These are phyloP conservation scores for Achlya hypogyna DNA, from an alignment of 352 stramenopile genomes.

Conservation along the genomic window DNA sequence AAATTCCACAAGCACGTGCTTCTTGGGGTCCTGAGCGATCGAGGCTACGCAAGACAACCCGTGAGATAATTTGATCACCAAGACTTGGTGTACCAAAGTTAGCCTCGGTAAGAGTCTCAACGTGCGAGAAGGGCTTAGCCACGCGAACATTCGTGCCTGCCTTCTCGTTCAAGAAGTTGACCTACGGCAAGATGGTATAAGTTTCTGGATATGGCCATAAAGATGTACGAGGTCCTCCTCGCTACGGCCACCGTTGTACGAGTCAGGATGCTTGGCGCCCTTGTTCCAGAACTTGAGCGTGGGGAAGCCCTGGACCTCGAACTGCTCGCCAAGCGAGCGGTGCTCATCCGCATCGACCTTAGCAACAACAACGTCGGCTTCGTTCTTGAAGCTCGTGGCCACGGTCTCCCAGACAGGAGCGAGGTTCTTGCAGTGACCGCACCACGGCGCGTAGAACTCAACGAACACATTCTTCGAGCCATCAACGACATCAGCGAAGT, in stretches of 20 bases:
- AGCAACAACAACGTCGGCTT: conserved; percentile 70
- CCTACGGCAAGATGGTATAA: too few species aligned
- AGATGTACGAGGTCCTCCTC: conserved; percentile 59
- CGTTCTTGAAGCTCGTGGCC: conserved; percentile 82
- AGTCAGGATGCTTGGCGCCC: conserved; percentile 63
- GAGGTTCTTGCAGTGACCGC: conserved; percentile 55
- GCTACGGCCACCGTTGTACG: conserved; percentile 77
- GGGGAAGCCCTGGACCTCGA: conserved; percentile 86
- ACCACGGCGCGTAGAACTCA: conserved; percentile 44
- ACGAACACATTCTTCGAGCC: conserved; percentile 78
- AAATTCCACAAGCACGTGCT: conserved; percentile 88
- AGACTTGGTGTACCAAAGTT: conserved; percentile 38
- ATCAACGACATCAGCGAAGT: conserved; percentile 74
- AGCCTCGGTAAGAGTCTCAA: conserved; percentile 41
- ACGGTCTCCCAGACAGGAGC: conserved; percentile 74
- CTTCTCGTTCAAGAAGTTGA: conserved; percentile 68
- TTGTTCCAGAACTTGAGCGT: conserved; percentile 89
- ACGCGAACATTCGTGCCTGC: conserved; percentile 61
- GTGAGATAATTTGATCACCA: neutral
- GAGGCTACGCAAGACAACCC: conserved; percentile 22
- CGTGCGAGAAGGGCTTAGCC: conserved; percentile 54
- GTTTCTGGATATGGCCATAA: neutral
- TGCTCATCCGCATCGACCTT: conserved; percentile 87
- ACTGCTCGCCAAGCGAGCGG: conserved; percentile 73
- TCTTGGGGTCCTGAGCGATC: conserved; percentile 72